Evolutionary conservation across 208 protist species (phyloP).

Genomic region (Angomonas desouzai): DNA sequence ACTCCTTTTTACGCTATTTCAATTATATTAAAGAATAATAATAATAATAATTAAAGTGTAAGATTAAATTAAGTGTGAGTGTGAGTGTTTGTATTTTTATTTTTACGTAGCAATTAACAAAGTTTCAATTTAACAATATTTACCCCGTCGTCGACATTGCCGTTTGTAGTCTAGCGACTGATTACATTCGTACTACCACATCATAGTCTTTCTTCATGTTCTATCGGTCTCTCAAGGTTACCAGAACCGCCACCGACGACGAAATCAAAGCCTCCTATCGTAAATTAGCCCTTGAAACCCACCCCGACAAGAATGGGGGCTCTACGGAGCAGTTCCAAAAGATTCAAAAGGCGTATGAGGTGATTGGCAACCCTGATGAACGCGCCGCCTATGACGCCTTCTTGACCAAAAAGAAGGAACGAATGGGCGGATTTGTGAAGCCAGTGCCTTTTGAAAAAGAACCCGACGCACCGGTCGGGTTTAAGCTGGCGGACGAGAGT

Average conservation of each 20-base stretch:
- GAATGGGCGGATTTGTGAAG: constrained; percentile 49
- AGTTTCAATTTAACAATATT: too few species aligned
- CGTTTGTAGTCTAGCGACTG: too few species aligned
- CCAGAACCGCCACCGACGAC: constrained; percentile 44
- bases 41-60: too few species aligned
- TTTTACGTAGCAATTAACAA: too few species aligned
- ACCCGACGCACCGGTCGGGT: constrained; percentile 38
- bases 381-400: constrained; percentile 92
- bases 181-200: too few species aligned
- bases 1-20: too few species aligned
- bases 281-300: constrained; percentile 63
- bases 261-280: constrained; percentile 87
- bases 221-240: constrained; percentile 77
- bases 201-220: constrained; percentile 26
- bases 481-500: constrained; percentile 51
- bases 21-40: too few species aligned
- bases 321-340: constrained; percentile 69
- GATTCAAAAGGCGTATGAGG: constrained; percentile 95
- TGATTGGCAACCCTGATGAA: constrained; percentile 90
- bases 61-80: too few species aligned
- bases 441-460: constrained; percentile 34
- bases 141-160: too few species aligned
- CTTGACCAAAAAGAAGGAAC: constrained; percentile 23
- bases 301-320: constrained; percentile 82
- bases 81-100: too few species aligned